Conservation (phyloP, 202 grass and related monocot genomes). For the Bolboschoenoplectus hybrid region DNA sequence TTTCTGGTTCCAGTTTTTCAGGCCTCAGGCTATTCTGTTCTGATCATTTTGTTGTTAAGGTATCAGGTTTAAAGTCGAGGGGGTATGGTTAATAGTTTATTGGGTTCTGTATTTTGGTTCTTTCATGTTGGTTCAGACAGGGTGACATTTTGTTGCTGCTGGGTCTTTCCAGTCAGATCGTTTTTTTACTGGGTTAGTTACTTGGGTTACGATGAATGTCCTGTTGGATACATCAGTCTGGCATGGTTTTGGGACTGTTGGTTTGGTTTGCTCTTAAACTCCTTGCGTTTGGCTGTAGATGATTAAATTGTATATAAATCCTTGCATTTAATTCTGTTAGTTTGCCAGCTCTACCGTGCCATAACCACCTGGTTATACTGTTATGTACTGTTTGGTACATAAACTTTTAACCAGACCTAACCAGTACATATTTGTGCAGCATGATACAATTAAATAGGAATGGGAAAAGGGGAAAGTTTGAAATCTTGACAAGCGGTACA, state of each 20-base stretch:
- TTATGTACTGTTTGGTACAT: background rate
- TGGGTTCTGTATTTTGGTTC: background rate
- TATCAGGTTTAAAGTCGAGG: background rate
- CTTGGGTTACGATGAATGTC: background rate
- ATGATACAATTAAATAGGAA: background rate
- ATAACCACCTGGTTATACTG: background rate
- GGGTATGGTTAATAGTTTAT: background rate
- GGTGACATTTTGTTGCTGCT: constrained; percentile 8
- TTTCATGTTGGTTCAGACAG: background rate
- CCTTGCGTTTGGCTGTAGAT: background rate
- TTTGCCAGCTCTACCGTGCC: background rate
- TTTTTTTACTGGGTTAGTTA: background rate
- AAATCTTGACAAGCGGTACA: background rate
- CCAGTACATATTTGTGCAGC: background rate
- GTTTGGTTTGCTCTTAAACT: background rate
- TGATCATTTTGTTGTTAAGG: constrained; percentile 9
- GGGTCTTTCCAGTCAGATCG: background rate
- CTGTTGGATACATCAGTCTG: background rate
- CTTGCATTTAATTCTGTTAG: background rate
- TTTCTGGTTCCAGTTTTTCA: background rate
- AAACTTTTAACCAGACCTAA: background rate
- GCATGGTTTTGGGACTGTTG: background rate
- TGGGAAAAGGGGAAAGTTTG: background rate
- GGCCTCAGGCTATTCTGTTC: background rate
- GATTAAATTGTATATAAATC: constrained; percentile 20